These are phyloP conservation scores for Rhodotorula sphaerocarpa DNA, from an alignment of 768 basidiomycete species.

Conservation along the genomic window DNA sequence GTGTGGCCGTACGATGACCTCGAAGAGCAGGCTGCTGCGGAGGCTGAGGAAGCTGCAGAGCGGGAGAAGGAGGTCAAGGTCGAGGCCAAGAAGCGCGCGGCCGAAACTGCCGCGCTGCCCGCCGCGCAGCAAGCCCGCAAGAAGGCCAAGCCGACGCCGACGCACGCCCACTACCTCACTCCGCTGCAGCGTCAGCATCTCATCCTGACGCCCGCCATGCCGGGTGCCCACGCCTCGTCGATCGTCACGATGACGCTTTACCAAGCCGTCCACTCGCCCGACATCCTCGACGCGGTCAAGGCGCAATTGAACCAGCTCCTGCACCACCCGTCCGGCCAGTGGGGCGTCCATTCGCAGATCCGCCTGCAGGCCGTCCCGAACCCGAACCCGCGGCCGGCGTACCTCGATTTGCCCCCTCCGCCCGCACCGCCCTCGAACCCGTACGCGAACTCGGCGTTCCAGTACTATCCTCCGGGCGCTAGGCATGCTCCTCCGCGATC, in stretches of 20 bases:
- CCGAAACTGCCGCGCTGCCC: too few species aligned
- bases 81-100: constrained; percentile 36
- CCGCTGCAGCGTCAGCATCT: not conserved
- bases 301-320: constrained; percentile 11
- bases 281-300: constrained; percentile 7
- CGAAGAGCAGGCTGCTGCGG: constrained; percentile 2
- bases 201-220: constrained; percentile 6
- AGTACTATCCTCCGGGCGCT: not conserved
- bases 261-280: not conserved
- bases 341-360: not conserved
- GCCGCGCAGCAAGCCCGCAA: not conserved
- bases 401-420: not conserved
- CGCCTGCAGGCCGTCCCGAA: constrained; percentile 9
- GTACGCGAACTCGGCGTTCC: not conserved
- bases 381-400: not conserved
- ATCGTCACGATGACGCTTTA: constrained; percentile 2
- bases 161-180: constrained; percentile 8
- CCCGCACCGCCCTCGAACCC: not conserved
- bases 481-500: not conserved
- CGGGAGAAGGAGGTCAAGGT: not conserved
- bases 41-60: not conserved
- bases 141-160: constrained; percentile 6
- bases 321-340: constrained; percentile 1
- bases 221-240: not conserved
- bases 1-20: constrained; percentile 26